Percentiles rank a stretch among this genome's conserved stretches.
These are phyloP conservation scores for Orbilia oligospora DNA, from an alignment of 2,329 filamentous ascomycete species.

Conservation along the genomic window DNA sequence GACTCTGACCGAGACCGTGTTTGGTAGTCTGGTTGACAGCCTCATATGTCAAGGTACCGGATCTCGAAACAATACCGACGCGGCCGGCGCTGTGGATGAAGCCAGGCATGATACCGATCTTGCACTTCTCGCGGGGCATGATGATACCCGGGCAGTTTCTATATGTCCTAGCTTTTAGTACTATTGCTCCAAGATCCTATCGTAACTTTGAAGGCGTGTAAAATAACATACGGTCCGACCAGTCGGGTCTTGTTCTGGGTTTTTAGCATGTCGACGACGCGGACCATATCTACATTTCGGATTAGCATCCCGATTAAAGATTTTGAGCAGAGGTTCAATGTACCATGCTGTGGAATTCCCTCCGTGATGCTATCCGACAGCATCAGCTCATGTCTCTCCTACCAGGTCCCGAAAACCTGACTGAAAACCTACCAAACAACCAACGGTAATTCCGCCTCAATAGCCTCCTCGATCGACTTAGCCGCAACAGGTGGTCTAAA, in stretches of 20 bases:
- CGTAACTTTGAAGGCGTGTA: background rate
- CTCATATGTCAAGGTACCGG: constrained; percentile 98
- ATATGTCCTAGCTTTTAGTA: background rate
- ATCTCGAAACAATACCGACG: constrained; percentile 98
- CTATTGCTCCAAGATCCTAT: no score
- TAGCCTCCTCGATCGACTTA: constrained; percentile 95
- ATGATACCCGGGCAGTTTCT: constrained; percentile 97
- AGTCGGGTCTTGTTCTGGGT: constrained; percentile 96
- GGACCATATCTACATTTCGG: constrained; percentile 86
- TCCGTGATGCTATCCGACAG: constrained; percentile 79
- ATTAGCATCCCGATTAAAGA: background rate
- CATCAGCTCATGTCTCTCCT: constrained; percentile 1
- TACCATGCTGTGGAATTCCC: constrained; percentile 97
- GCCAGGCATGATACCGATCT: constrained; percentile 99
- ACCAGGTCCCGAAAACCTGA: background rate
- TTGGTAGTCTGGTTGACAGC: constrained; percentile 99
- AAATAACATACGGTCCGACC: constrained; percentile 76
- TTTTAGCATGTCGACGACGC: constrained; percentile 98
- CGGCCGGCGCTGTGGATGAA: constrained; percentile 99
- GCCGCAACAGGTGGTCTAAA: constrained; percentile 88
- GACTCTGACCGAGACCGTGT: constrained; percentile 94
- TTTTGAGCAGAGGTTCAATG: constrained; percentile 64
- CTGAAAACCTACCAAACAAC: constrained; percentile 79
- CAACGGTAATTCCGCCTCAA: constrained; percentile 91
- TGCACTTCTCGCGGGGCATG: constrained; percentile 87